Evolutionary conservation across 441 rosid genomes (phyloP).

Genomic region (Mallotus japonicus): DNA sequence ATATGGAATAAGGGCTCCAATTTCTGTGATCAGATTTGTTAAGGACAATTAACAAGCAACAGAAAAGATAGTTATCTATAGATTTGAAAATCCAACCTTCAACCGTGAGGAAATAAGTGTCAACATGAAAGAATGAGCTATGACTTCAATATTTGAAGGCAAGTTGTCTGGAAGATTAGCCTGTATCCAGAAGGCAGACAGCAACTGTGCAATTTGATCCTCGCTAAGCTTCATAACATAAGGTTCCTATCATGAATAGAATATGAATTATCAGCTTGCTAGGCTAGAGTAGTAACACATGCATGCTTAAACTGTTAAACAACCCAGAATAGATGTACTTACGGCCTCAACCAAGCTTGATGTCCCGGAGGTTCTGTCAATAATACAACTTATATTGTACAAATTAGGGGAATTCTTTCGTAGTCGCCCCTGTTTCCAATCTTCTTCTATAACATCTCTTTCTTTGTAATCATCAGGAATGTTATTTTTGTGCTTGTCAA

Average conservation of each 20-base stretch:
- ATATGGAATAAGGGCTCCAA: background rate
- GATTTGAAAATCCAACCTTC: constrained; percentile 42
- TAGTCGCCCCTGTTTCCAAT: constrained; percentile 49
- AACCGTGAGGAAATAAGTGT: constrained; percentile 69
- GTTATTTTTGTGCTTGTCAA: constrained; percentile 42
- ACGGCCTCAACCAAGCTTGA: constrained; percentile 53
- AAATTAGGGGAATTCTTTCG: constrained; percentile 64
- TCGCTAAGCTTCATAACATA: constrained; percentile 69
- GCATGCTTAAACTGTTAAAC: constrained; percentile 11
- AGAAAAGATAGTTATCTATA: background rate
- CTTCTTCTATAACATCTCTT: constrained; percentile 45
- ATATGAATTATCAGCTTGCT: constrained; percentile 1
- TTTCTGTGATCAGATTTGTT: background rate
- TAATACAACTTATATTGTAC: constrained; percentile 65
- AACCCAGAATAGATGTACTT: constrained; percentile 20
- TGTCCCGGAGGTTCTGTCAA: constrained; percentile 56
- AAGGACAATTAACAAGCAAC: constrained; percentile 1
- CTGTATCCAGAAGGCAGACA: constrained; percentile 94
- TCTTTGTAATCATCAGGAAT: constrained; percentile 41
- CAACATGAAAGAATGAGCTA: constrained; percentile 76
- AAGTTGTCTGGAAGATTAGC: constrained; percentile 67
- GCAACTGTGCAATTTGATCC: constrained; percentile 84
- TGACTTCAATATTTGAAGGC: constrained; percentile 90
- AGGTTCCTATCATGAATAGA: constrained; percentile 55
- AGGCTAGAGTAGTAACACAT: constrained; percentile 13